Base-by-base conservation (phyloP, 2,329 filamentous ascomycete genomes). In the Didymella glomerata region DNA sequence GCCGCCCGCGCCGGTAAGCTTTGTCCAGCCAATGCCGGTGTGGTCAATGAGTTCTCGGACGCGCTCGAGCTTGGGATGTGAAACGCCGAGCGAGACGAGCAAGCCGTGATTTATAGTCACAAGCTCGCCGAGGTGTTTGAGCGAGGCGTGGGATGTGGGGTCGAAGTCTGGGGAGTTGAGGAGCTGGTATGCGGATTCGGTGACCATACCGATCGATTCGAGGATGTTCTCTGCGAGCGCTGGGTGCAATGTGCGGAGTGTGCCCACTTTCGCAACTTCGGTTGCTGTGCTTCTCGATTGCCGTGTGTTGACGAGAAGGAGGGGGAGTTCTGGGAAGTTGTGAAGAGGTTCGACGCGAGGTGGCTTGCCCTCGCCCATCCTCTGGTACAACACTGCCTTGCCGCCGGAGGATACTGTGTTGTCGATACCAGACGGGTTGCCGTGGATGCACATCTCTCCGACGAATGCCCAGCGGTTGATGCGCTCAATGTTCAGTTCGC, bases 401-500 rank as follows among this genome's bases (percentile, higher is more conserved):
- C 95, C 95, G 70, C 96, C 91, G 13, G 93, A 91, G 13, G 94
- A 86, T 27, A 99, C 94, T 2, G 95, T 99, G 77, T 99, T 99
- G 79, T 99, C 95, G 42, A 99, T 92, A 0, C 95, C 95, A 0
- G 92, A 97, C 0, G 95, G 95, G 72, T 96, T 98, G 36, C 94
- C 95, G 74, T 99, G 95, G 63, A 98, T 97, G 78, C 93, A 95
- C 87, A 98, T 90, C 77, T 99, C 95, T 24, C 90, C 90, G 0
- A 99, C 95, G 77, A 97, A 98, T 0, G 95, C 93, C 95, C 96
- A 99, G 62, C 91, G 86, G 78, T 99, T 99, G 79, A 99, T 97
- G 64, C 94, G 88, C 80, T 98, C 93, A 28, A 98, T 85, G 75
- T 99, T 94, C 42, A 93, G 79, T 60, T 91, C 88, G n/a, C 92